Evolutionary conservation across 257 asterid genomes (phyloP).

Genomic region (Solanum infundibuliforme): DNA sequence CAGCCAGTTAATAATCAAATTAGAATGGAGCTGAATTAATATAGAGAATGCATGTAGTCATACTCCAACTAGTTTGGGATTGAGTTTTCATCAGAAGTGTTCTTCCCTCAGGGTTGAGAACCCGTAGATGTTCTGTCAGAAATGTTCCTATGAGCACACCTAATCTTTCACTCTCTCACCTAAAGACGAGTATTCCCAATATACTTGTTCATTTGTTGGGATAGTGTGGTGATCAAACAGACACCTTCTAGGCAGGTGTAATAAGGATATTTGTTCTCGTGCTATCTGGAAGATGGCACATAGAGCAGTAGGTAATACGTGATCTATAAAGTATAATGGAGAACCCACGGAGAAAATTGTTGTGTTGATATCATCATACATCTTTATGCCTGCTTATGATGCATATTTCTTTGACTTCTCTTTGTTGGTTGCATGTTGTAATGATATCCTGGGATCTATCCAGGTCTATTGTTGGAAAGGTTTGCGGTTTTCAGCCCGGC

Average conservation of each 20-base stretch:
- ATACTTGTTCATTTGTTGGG: neutral
- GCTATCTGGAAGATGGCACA: neutral
- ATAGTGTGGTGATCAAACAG: neutral
- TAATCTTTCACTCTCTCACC: neutral
- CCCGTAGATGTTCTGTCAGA: neutral
- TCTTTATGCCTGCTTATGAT: neutral
- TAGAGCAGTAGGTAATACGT: neutral
- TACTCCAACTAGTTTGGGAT: neutral
- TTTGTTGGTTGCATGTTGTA: neutral
- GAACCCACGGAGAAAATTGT: neutral
- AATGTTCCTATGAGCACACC: neutral
- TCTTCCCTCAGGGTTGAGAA: neutral
- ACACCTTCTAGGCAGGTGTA: neutral
- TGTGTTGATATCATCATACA: neutral
- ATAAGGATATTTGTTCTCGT: neutral
- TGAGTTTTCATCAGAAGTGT: neutral
- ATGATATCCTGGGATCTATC: conserved; percentile 2
- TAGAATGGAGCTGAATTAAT: neutral
- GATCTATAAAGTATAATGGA: neutral
- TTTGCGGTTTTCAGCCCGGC: conserved; percentile 91
- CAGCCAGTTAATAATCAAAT: neutral
- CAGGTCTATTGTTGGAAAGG: conserved; percentile 99
- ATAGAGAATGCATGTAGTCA: neutral
- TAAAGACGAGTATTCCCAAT: neutral
- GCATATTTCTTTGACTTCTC: neutral